These are phyloP conservation scores for Aspergillaceae sp. DNA, from an alignment of 2,329 filamentous ascomycete species.

Conservation along the genomic window DNA sequence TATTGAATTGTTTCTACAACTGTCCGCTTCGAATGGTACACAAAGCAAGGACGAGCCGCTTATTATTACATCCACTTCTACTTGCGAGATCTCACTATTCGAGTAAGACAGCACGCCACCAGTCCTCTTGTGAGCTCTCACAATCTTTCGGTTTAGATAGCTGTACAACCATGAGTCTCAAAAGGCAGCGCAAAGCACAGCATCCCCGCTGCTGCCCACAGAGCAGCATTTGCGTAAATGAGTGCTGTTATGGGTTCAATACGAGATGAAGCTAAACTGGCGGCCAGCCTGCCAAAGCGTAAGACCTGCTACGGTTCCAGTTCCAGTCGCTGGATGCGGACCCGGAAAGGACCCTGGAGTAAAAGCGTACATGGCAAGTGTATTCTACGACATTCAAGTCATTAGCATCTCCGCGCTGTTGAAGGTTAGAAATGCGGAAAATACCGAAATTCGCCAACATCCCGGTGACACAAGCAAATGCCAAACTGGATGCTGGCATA, in stretches of 20 bases:
- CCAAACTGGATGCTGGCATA: slow-evolving; percentile 26
- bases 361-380: slow-evolving; percentile 21
- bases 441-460: slow-evolving; percentile 35
- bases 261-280: slow-evolving; percentile 38
- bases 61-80: too few relatives aligned
- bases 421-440: background rate
- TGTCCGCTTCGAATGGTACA: too few relatives aligned
- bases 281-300: slow-evolving; percentile 28
- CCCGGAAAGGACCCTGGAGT: slow-evolving; percentile 21
- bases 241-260: slow-evolving; percentile 37
- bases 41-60: too few relatives aligned
- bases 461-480: slow-evolving; percentile 35
- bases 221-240: slow-evolving; percentile 38
- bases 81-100: too few relatives aligned
- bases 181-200: slow-evolving; percentile 38
- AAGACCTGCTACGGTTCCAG: slow-evolving; percentile 27
- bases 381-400: slow-evolving; percentile 17
- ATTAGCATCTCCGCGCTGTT: too few relatives aligned
- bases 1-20: too few relatives aligned
- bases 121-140: too few relatives aligned
- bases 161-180: slow-evolving; percentile 32
- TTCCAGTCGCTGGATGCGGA: slow-evolving; percentile 18
- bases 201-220: slow-evolving; percentile 38
- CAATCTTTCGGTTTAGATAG: slow-evolving; percentile 6
- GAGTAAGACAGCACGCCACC: too few relatives aligned